A percentile compares a stretch with the other conserved stretches of the same genome.
Conservation (phyloP, 306 rosid genomes). For the Casuarina glauca region DNA sequence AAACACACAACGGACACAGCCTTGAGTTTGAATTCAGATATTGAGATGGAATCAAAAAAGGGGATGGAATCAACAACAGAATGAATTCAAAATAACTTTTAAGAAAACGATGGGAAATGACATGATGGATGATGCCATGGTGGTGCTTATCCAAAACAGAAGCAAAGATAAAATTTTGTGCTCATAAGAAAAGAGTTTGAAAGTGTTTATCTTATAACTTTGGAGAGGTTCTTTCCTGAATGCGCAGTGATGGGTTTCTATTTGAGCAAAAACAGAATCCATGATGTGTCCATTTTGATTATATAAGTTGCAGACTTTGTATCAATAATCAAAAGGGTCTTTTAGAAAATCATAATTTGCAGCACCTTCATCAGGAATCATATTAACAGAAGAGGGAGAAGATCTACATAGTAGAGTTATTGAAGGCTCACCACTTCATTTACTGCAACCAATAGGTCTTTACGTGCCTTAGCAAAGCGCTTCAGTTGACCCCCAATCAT, state of each 20-base stretch:
- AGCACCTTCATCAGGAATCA: background rate
- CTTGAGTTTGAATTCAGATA: background rate
- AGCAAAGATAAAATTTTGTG: background rate
- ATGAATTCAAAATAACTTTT: background rate
- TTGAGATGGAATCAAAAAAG: background rate
- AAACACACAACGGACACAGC: background rate
- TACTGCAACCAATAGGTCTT: conserved; percentile 90
- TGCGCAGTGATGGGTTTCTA: too few relatives aligned
- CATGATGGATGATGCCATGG: background rate
- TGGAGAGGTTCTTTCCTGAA: too few relatives aligned
- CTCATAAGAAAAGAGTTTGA: background rate
- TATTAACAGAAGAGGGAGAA: conserved; percentile 12
- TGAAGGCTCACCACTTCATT: conserved; percentile 83
- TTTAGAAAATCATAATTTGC: too few relatives aligned
- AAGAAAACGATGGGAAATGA: background rate
- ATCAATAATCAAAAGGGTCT: too few relatives aligned
- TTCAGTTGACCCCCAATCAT: conserved; percentile 94
- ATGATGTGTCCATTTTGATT: too few relatives aligned
- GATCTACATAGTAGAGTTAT: conserved; percentile 10
- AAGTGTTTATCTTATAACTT: background rate
- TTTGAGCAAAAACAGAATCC: too few relatives aligned
- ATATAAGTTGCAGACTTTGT: too few relatives aligned
- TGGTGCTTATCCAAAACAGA: background rate
- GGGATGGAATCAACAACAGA: background rate
- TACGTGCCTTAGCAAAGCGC: conserved; percentile 87